A percentile compares a stretch with the other conserved stretches of the same genome.
These are phyloP conservation scores for Fraxinus velutina DNA, from an alignment of 305 asterid genomes.

Conservation along the genomic window DNA sequence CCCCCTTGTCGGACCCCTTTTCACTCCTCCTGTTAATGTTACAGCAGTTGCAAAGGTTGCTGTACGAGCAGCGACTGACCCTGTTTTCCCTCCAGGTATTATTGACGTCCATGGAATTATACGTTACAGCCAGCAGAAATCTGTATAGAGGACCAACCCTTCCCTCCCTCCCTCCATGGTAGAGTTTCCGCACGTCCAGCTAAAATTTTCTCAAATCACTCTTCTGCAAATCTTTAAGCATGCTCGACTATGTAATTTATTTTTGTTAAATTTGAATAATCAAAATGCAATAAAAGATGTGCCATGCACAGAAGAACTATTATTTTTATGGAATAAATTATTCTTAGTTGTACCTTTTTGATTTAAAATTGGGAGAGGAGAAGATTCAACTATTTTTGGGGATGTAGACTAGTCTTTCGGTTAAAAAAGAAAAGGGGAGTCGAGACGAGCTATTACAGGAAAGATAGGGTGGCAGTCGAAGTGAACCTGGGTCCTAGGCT, in stretches of 20 bases:
- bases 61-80: constrained; percentile 78
- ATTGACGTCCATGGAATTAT: constrained; percentile 66
- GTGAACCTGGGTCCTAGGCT: background rate
- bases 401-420: background rate
- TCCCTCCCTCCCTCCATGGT: background rate
- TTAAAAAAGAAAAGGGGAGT: background rate
- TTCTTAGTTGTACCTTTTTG: background rate
- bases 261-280: background rate
- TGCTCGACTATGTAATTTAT: background rate
- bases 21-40: constrained; percentile 76
- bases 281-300: background rate
- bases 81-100: constrained; percentile 87
- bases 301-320: background rate
- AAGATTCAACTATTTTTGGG: background rate
- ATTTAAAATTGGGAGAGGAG: background rate
- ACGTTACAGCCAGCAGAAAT: constrained; percentile 65
- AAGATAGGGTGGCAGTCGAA: background rate
- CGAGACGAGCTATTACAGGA: background rate
- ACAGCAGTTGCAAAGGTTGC: constrained; percentile 82
- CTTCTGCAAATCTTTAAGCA: background rate
- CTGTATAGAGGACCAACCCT: constrained; percentile 12
- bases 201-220: background rate
- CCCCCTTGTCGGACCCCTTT: constrained; percentile 81
- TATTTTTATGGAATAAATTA: background rate
- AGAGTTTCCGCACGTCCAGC: background rate